Evolutionary conservation across 148 eudicot species (phyloP).

Genomic region (Camellia lanceoleosa): DNA sequence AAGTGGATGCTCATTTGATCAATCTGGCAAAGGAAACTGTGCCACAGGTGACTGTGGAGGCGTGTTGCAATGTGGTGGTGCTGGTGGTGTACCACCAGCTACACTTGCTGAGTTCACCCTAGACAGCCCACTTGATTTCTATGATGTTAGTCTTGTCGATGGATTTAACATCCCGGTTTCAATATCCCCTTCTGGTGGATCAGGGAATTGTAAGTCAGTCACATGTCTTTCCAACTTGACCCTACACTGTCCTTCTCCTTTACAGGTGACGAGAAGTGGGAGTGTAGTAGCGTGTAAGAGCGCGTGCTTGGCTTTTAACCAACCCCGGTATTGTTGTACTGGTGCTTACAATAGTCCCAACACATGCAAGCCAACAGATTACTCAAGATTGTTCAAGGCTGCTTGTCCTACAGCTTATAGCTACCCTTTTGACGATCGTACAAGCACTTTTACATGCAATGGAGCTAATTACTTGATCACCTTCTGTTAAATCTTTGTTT

Average conservation of each 20-base stretch:
- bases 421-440: conserved; percentile 38
- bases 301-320: conserved; percentile 31
- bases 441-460: conserved; percentile 34
- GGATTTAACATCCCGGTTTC: conserved; percentile 33
- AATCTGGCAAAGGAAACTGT: conserved; percentile 27
- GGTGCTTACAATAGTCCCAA: conserved; percentile 25
- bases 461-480: conserved; percentile 34
- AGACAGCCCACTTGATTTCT: conserved; percentile 29
- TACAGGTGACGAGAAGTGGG: conserved; percentile 9
- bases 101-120: conserved; percentile 39
- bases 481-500: conserved; percentile 19
- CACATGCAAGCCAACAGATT: conserved; percentile 27
- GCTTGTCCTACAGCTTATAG: conserved; percentile 37
- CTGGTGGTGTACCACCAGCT: conserved; percentile 31
- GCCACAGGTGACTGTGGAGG: conserved; percentile 37
- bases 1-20: conserved; percentile 28
- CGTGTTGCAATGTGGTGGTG: conserved; percentile 24
- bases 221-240: conserved; percentile 26
- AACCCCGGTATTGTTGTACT: conserved; percentile 30
- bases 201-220: conserved; percentile 25
- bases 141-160: conserved; percentile 43
- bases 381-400: conserved; percentile 28
- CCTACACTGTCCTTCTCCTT: conserved; percentile 17
- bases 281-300: conserved; percentile 32
- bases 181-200: conserved; percentile 26